phyloP scores from a whole-genome alignment of 2,329 filamentous ascomycete species.

The Didymella exigua region DNA sequence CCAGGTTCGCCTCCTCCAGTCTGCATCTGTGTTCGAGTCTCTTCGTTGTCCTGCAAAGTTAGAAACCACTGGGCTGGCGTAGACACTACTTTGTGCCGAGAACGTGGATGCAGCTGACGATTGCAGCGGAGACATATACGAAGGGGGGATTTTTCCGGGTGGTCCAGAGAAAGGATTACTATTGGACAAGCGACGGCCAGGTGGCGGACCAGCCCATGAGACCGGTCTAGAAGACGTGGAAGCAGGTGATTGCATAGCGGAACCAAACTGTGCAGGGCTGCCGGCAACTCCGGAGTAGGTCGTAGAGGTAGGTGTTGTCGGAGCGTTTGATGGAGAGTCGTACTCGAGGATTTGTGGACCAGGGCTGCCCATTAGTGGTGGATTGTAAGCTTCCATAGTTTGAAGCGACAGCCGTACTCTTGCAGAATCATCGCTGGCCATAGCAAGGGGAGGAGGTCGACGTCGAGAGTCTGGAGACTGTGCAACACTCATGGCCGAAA shows the following conservation, averaged over 20 bases:
- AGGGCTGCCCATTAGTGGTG: conserved; percentile 66
- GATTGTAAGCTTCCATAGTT: conserved; percentile 67
- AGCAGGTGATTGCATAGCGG: conserved; percentile 72
- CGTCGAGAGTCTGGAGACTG: conserved; percentile 61
- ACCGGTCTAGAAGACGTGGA: conserved; percentile 71
- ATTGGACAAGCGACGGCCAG: conserved; percentile 74
- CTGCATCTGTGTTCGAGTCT: conserved; percentile 74
- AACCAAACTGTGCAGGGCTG: conserved; percentile 73
- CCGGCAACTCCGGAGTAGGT: conserved; percentile 78
- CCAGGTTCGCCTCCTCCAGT: conserved; percentile 86
- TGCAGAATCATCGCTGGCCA: conserved; percentile 69
- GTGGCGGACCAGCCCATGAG: conserved; percentile 74
- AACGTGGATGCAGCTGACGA: conserved; percentile 59
- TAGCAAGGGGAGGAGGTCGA: conserved; percentile 80
- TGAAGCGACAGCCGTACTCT: conserved; percentile 62
- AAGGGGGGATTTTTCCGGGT: conserved; percentile 64
- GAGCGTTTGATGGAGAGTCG: conserved; percentile 71
- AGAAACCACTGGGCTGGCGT: conserved; percentile 70
- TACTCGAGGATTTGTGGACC: conserved; percentile 69
- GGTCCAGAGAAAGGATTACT: conserved; percentile 75
- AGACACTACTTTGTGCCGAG: conserved; percentile 65
- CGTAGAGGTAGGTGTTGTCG: conserved; percentile 81
- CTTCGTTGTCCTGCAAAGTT: conserved; percentile 67
- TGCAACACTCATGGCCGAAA: conserved; percentile 67
- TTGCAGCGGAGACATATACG: conserved; percentile 61